These are phyloP conservation scores for Erythrophleum ivorense DNA, from an alignment of 331 rosid genomes.

Conservation along the genomic window DNA sequence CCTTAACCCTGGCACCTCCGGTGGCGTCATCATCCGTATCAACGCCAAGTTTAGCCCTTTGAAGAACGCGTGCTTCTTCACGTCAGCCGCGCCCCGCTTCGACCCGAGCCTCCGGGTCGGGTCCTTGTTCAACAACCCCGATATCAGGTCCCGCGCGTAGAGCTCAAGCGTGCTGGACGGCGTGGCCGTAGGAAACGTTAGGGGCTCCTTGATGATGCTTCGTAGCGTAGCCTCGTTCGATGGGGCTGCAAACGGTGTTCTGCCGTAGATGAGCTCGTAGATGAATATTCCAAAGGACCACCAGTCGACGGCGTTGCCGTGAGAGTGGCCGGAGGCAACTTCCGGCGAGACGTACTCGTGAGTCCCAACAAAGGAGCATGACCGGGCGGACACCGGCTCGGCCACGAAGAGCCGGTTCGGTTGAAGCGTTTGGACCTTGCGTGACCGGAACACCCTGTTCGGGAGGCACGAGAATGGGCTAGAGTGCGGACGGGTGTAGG, in stretches of 20 bases:
- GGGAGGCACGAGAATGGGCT: slow-evolving; percentile 65
- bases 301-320: slow-evolving; percentile 99
- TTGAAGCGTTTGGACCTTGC: slow-evolving; percentile 63
- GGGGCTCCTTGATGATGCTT: slow-evolving; percentile 66
- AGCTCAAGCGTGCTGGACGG: slow-evolving; percentile 62
- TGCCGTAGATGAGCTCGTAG: slow-evolving; percentile 87
- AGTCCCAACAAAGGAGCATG: slow-evolving; percentile 90
- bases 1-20: slow-evolving; percentile 59
- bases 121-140: slow-evolving; percentile 66
- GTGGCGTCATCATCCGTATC: slow-evolving; percentile 73
- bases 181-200: slow-evolving; percentile 60
- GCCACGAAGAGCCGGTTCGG: slow-evolving; percentile 87
- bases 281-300: slow-evolving; percentile 93
- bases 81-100: slow-evolving; percentile 93
- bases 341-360: slow-evolving; percentile 97
- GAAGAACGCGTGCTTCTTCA: slow-evolving; percentile 82
- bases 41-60: slow-evolving; percentile 72
- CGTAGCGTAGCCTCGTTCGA: slow-evolving; percentile 75
- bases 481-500: slow-evolving; percentile 46
- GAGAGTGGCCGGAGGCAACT: slow-evolving; percentile 89
- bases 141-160: slow-evolving; percentile 77
- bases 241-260: slow-evolving; percentile 82
- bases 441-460: slow-evolving; percentile 71
- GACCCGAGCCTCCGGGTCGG: slow-evolving; percentile 81
- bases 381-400: slow-evolving; percentile 85